phyloP scores from a whole-genome alignment of 768 basidiomycete genomes.

The Dictyophora rubrovolvata region DNA sequence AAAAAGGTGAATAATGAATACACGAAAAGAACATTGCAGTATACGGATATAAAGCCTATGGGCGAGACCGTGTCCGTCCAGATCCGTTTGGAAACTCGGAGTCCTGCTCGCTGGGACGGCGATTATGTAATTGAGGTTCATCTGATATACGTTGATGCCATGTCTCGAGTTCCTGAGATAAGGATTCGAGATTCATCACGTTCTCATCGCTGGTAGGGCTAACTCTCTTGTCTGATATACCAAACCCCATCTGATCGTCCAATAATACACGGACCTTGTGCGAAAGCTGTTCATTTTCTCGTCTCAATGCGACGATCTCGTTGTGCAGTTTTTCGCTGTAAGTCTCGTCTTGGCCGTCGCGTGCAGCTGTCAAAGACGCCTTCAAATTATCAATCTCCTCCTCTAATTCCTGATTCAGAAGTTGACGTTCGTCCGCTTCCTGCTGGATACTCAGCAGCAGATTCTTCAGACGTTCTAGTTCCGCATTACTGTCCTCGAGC shows the following conservation, averaged over 20 bases:
- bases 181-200: conserved; percentile 62
- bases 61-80: conserved; percentile 51
- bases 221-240: conserved; percentile 43
- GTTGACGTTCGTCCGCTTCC: conserved; percentile 68
- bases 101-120: conserved; percentile 55
- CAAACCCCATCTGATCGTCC: conserved; percentile 71
- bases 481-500: conserved; percentile 64
- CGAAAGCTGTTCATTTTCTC: conserved; percentile 82
- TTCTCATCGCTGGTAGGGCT: conserved; percentile 82
- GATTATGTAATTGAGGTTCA: conserved; percentile 59
- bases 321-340: conserved; percentile 69
- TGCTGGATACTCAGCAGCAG: conserved; percentile 62
- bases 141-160: conserved; percentile 81
- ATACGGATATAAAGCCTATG: conserved; percentile 21
- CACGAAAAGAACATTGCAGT: conserved; percentile 10
- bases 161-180: conserved; percentile 73
- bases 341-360: conserved; percentile 69
- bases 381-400: conserved; percentile 70
- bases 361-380: conserved; percentile 60
- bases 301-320: conserved; percentile 70
- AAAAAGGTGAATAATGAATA: conserved; percentile 1
- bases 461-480: conserved; percentile 61
- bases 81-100: conserved; percentile 35
- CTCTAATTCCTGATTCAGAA: conserved; percentile 70
- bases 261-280: conserved; percentile 85